Percentiles rank a stretch among this genome's conserved stretches.
Evolutionary conservation across 1,284 basidiomycete species (phyloP).

Genomic region (Earliella scabrosa): DNA sequence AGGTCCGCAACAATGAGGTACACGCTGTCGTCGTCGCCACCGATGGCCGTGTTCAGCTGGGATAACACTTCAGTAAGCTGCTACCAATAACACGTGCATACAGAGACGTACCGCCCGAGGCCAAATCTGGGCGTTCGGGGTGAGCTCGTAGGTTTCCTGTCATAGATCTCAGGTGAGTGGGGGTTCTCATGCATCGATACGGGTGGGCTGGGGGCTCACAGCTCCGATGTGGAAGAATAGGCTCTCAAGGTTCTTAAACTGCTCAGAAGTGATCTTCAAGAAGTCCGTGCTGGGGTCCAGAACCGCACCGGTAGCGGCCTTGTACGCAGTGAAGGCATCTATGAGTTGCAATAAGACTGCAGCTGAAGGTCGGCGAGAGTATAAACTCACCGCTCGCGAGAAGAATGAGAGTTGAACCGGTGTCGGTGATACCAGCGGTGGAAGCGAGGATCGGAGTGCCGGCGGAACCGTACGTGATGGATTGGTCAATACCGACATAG

Average conservation of each 20-base stretch:
- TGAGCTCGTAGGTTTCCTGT: slow-evolving; percentile 30
- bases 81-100: too few species aligned
- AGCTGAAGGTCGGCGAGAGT: background rate
- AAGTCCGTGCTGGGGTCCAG: slow-evolving; percentile 29
- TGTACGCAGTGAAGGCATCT: slow-evolving; percentile 30
- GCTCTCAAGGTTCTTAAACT: slow-evolving; percentile 30
- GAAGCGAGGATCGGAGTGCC: slow-evolving; percentile 29
- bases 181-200: too few species aligned
- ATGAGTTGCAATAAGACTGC: too few species aligned
- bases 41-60: slow-evolving; percentile 36
- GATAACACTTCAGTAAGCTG: too few species aligned
- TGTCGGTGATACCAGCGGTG: slow-evolving; percentile 33
- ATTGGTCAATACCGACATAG: slow-evolving; percentile 60
- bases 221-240: slow-evolving; percentile 33
- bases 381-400: slow-evolving; percentile 37
- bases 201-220: slow-evolving; percentile 1
- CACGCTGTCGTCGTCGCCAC: slow-evolving; percentile 27
- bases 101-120: slow-evolving; percentile 27
- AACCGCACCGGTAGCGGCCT: slow-evolving; percentile 27
- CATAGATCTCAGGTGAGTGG: background rate
- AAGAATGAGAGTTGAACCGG: slow-evolving; percentile 38
- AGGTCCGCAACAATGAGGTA: slow-evolving; percentile 34
- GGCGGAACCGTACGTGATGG: slow-evolving; percentile 42
- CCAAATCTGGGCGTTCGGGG: slow-evolving; percentile 33
- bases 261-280: slow-evolving; percentile 26